These are phyloP conservation scores for Paxillus ammoniavirescens DNA, from an alignment of 768 basidiomycete species.

Conservation along the genomic window DNA sequence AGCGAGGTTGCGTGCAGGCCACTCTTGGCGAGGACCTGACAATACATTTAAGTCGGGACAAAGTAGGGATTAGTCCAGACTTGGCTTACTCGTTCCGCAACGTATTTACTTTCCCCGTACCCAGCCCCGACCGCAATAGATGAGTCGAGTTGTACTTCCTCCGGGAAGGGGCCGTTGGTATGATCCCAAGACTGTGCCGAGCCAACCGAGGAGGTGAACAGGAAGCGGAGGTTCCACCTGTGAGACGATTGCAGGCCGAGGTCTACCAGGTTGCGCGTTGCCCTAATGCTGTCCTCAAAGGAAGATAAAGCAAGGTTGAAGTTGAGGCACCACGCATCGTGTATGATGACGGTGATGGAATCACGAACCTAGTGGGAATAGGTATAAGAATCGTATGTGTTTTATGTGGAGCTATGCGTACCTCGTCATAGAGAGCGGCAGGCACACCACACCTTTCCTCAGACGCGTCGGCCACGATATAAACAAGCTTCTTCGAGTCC, in stretches of 20 bases:
- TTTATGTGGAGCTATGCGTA: neutral
- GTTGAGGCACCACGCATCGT: conserved; percentile 46
- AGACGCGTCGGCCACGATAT: conserved; percentile 34
- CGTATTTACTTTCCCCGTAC: conserved; percentile 48
- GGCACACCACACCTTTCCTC: conserved; percentile 31
- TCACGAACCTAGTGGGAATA: conserved; percentile 25
- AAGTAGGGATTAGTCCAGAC: neutral
- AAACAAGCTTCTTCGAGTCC: conserved; percentile 31
- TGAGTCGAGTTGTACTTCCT: conserved; percentile 33
- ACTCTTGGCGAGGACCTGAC: conserved; percentile 38
- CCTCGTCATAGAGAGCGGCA: conserved; percentile 18
- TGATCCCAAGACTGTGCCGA: conserved; percentile 32
- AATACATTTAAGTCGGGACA: neutral
- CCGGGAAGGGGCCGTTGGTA: conserved; percentile 31
- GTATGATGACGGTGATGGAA: conserved; percentile 37
- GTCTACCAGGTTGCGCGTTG: conserved; percentile 34
- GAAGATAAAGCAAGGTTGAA: conserved; percentile 42
- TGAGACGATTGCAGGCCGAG: conserved; percentile 31
- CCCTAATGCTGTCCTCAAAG: conserved; percentile 41
- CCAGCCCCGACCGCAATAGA: conserved; percentile 38
- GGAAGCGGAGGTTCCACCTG: conserved; percentile 27
- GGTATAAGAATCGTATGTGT: neutral
- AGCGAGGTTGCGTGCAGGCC: conserved; percentile 36
- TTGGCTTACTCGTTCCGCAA: conserved; percentile 35
- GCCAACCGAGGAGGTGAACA: conserved; percentile 43